Evolutionary conservation across 371 early-diverging fungal genomes (phyloP), one percentile per base, ranked within the genome.

Genomic region (Mortierella sp.): DNA sequence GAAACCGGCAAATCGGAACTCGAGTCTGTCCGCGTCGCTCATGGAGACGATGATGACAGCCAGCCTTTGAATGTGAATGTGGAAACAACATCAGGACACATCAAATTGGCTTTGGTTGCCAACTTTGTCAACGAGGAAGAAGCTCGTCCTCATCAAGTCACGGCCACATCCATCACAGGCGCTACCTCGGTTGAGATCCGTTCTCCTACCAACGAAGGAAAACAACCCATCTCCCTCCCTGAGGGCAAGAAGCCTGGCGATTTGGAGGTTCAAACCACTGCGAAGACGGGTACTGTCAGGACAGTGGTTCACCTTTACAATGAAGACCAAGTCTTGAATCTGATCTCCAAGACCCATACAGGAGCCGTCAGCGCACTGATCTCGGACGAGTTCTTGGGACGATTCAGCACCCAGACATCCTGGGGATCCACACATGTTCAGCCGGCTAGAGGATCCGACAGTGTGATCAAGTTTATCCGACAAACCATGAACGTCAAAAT

Each of bases 331-430:
- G 26, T 19, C 7, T 46, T 73, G 27, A 19, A 30, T 8, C 49
- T 73, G 30, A 38, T 0, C 7, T 30, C 64, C 5, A 18, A 13
- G 27, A 16, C 63, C 26, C 30, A 30, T 23, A 64, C 64, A 1
- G 73, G 73, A 0, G 18, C 60, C 3, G 60, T 64, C 10, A 19
- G 16, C 1, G 47, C 57, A 6, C 1, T 31, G 5, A 26, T 73
- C 34, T 67, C 73, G 51, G 73, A 73, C 43, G 28, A 14, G 24
- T 73, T 63, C 46, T 45, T 56, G 51, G 73, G 73, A 0, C 68
- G 54, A 19, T 67, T 73, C 19, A 19, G n/a, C 0, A 10, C 67
- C 34, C 26, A 54, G 45, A 67, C 73, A 18, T 34, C 10, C 1
- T 4, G 42, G 38, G 73, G 73, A 24, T 54, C 62, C 12, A n/a